Evolutionary conservation across 148 eudicot species (phyloP).

Genomic region (Polygonum maritimum): DNA sequence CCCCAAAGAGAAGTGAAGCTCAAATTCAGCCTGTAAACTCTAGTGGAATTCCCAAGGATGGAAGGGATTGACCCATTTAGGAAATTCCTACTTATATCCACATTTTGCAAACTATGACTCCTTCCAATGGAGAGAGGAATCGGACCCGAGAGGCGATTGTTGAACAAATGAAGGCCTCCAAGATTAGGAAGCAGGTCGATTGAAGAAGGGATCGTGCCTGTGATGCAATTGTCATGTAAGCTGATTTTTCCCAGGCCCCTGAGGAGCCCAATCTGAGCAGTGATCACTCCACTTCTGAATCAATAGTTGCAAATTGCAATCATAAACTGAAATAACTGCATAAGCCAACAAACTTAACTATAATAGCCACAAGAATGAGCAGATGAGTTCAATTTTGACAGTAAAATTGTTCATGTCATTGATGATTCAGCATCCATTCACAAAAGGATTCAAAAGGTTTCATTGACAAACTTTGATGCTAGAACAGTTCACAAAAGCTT

Average conservation of each 20-base stretch:
- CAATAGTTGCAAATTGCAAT: too few species aligned
- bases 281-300: conserved; percentile 35
- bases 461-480: too few species aligned
- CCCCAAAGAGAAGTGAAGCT: conserved; percentile 65
- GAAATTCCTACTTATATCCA: conserved; percentile 69
- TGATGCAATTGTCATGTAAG: conserved; percentile 63
- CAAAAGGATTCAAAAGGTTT: too few species aligned
- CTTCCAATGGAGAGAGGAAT: conserved; percentile 63
- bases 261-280: conserved; percentile 51
- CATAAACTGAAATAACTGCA: too few species aligned
- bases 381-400: too few species aligned
- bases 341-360: too few species aligned
- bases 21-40: conserved; percentile 58
- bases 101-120: conserved; percentile 34
- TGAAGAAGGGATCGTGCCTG: conserved; percentile 57
- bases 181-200: conserved; percentile 60
- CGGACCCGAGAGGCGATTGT: conserved; percentile 64
- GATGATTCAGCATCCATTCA: too few species aligned
- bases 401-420: too few species aligned
- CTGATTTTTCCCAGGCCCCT: conserved; percentile 52
- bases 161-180: conserved; percentile 69
- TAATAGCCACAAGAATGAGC: too few species aligned
- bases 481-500: too few species aligned
- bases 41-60: conserved; percentile 40
- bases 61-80: conserved; percentile 52